phyloP scores from a whole-genome alignment of 768 basidiomycete genomes.

The Epithele typhae region DNA sequence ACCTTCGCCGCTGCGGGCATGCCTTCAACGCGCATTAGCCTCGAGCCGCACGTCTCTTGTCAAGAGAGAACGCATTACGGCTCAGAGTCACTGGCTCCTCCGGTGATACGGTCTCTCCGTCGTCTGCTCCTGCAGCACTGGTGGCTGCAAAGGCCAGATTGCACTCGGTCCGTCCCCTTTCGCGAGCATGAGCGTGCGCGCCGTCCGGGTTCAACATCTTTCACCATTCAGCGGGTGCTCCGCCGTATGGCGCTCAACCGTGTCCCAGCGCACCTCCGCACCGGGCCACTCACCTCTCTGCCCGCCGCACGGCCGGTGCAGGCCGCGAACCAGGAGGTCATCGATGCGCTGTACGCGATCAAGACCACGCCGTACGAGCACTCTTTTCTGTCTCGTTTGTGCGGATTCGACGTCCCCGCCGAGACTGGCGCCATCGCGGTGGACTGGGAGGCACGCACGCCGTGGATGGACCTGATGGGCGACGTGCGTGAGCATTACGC shows the following conservation, averaged over 20 bases:
- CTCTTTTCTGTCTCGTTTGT: constrained; percentile 65
- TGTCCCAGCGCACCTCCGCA: not conserved
- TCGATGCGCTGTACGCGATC: constrained; percentile 53
- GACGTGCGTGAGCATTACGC: constrained; percentile 66
- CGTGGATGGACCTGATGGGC: constrained; percentile 73
- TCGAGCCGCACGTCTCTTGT: too few species aligned
- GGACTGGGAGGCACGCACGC: constrained; percentile 68
- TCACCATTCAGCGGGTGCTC: constrained; percentile 3
- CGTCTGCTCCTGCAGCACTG: not conserved
- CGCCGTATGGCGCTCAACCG: constrained; percentile 8
- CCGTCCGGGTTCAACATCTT: not conserved
- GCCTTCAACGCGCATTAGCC: too few species aligned
- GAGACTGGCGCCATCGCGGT: constrained; percentile 44
- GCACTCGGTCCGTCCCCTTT: constrained; percentile 12
- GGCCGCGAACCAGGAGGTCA: constrained; percentile 27
- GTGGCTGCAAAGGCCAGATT: constrained; percentile 9
- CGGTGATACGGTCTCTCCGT: not conserved
- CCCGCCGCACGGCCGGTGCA: constrained; percentile 23
- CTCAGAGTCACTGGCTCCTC: too few species aligned
- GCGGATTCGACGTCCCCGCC: constrained; percentile 33
- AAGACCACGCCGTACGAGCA: constrained; percentile 57
- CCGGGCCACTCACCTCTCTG: constrained; percentile 32
- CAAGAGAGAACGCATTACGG: too few species aligned
- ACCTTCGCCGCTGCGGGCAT: too few species aligned
- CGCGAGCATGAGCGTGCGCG: not conserved